phyloP scores from a whole-genome alignment of 805 yeast genomes.

The Wickerhamomyces hampshirensis region DNA sequence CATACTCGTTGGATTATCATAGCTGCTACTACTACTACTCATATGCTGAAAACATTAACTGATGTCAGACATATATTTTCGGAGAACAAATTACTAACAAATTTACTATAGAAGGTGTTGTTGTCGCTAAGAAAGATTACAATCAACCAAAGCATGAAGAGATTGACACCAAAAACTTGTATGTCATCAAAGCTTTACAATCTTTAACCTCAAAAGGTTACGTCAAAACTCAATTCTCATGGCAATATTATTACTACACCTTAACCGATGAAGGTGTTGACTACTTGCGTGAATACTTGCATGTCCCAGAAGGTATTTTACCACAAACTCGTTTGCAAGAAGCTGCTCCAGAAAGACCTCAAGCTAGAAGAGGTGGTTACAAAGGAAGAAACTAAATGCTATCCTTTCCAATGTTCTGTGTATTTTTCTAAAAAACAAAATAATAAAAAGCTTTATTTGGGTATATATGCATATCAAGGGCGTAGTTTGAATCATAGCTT shows the following conservation, averaged over 20 bases:
- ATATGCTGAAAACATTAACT: too few species aligned
- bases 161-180: conserved; percentile 96
- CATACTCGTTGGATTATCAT: too few species aligned
- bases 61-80: too few species aligned
- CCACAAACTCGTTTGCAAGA: conserved; percentile 97
- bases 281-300: conserved; percentile 95
- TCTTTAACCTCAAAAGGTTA: conserved; percentile 97
- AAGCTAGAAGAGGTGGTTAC: conserved; percentile 55
- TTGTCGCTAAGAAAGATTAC: conserved; percentile 99
- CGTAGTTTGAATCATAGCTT: too few species aligned
- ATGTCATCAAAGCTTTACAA: conserved; percentile 97
- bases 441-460: too few species aligned
- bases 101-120: conserved; percentile 82
- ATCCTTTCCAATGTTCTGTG: conserved; percentile 14
- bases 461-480: too few species aligned
- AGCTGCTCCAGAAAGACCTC: conserved; percentile 78
- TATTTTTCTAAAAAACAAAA: conserved; percentile 22
- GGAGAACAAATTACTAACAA: conserved; percentile 32
- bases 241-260: conserved; percentile 99
- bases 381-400: conserved; percentile 25
- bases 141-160: conserved; percentile 97
- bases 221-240: conserved; percentile 99
- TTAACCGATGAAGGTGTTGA: conserved; percentile 99
- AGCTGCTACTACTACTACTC: too few species aligned
- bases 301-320: conserved; percentile 97